Conservation (phyloP, 805 yeast species). For the Alloascoidea hylecoeti region DNA sequence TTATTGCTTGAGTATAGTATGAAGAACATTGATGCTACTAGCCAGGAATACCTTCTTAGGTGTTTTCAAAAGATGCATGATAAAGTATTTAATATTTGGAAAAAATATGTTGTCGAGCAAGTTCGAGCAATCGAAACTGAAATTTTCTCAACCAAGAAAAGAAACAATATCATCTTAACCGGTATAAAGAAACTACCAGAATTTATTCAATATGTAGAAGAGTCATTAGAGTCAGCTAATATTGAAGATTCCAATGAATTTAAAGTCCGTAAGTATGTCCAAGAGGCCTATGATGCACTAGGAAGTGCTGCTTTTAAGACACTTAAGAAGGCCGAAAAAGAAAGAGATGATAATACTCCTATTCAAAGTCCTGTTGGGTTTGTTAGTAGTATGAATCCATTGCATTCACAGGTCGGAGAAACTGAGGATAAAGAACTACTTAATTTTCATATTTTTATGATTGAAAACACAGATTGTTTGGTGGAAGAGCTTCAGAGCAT, state of each 20-base stretch:
- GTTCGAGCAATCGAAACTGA: slow-evolving; percentile 26
- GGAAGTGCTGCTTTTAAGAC: slow-evolving; percentile 17
- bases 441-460: slow-evolving; percentile 28
- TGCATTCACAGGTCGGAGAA: slow-evolving; percentile 4
- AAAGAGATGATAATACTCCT: slow-evolving; percentile 5
- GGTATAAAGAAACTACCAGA: slow-evolving; percentile 32
- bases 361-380: slow-evolving; percentile 9
- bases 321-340: slow-evolving; percentile 15
- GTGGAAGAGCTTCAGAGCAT: slow-evolving; percentile 19
- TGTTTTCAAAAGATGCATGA: slow-evolving; percentile 36
- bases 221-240: slow-evolving; percentile 8
- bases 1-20: slow-evolving; percentile 26
- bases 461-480: slow-evolving; percentile 40
- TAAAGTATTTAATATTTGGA: slow-evolving; percentile 42
- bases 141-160: slow-evolving; percentile 19
- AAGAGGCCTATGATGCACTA: slow-evolving; percentile 16
- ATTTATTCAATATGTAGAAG: slow-evolving; percentile 26
- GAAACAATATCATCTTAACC: slow-evolving; percentile 28
- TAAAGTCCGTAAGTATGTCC: slow-evolving; percentile 14
- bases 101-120: slow-evolving; percentile 41
- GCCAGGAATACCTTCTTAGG: slow-evolving; percentile 49
- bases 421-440: slow-evolving; percentile 21
- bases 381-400: slow-evolving; percentile 3
- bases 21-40: slow-evolving; percentile 26
- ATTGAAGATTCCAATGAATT: slow-evolving; percentile 5